Evolutionary conservation across 1,284 basidiomycete genomes (phyloP), one percentile per base, ranked within the genome.

Genomic region (Erythrobasidium hasegawianum): DNA sequence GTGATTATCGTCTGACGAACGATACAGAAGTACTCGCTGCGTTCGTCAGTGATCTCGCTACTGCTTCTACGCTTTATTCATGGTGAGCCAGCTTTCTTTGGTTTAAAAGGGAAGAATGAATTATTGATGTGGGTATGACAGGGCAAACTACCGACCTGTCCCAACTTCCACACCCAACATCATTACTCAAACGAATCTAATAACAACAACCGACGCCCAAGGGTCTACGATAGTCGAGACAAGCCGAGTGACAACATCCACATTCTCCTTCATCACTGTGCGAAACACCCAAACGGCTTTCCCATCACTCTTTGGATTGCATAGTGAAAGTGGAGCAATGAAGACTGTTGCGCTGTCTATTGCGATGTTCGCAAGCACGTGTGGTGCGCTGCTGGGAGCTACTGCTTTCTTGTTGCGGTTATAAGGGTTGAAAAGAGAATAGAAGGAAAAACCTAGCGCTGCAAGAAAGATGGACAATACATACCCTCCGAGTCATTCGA

Each of bases 1-100:
- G 73, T 45, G 73, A 74, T 60, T 74, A 69, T 67, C 71, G 73
- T 40, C 27, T 73, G 11, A 65, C 69, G 13, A 74, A 74, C 67
- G 53, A 52, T 18, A 68, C 73, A 1, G 67, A n/a, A 1, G 69
- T 72, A 18, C 49, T 68, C 41, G 20, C 47, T 41, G 69, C 68
- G 14, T 64, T 74, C 64, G 14, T n/a, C 4, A 57, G 69, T 49
- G 72, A 69, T 50, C 45, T 74, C 50, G 27, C 33, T 13, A 52
- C 60, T 27, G 53, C 52, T 2, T 33, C 10, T 52, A 50, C 50
- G 53, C 47, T 62, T 24, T 47, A 47, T 24, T 47, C 43, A 24
- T 47, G 16, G 33, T 33, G 33, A 4, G 33, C 11, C 47, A 5
- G 5, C 33, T 33, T 33, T 11, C 33, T 11, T 11, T 11, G 33